A percentile compares a stretch with the other conserved stretches of the same genome.
These are phyloP conservation scores for Alnus rubra DNA, from an alignment of 306 rosid genomes.

Conservation along the genomic window DNA sequence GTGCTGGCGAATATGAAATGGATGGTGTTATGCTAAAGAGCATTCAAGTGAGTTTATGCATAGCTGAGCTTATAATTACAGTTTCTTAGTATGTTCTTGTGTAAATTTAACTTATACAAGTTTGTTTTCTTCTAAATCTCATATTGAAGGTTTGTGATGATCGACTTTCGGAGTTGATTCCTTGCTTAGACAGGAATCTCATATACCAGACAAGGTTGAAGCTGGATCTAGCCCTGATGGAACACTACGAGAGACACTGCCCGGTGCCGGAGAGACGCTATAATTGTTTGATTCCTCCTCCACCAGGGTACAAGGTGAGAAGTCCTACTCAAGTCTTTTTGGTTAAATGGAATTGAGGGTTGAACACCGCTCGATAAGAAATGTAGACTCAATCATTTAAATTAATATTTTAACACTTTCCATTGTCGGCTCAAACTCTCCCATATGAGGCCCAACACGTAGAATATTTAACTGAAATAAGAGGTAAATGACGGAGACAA, in stretches of 20 bases:
- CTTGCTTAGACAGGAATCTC: slow-evolving; percentile 89
- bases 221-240: slow-evolving; percentile 81
- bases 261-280: slow-evolving; percentile 77
- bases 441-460: too few relatives aligned
- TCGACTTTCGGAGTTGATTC: slow-evolving; percentile 82
- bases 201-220: slow-evolving; percentile 87
- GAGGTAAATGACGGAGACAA: too few relatives aligned
- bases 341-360: slow-evolving; percentile 12
- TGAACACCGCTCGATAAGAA: too few relatives aligned
- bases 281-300: slow-evolving; percentile 98
- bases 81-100: slow-evolving; percentile 18
- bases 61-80: slow-evolving; percentile 21
- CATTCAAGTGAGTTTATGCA: slow-evolving; percentile 70
- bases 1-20: slow-evolving; percentile 44
- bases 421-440: too few relatives aligned
- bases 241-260: slow-evolving; percentile 94
- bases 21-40: slow-evolving; percentile 50
- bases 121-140: slow-evolving; percentile 15
- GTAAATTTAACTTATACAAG: background rate
- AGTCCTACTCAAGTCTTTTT: slow-evolving; percentile 23
- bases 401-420: too few relatives aligned
- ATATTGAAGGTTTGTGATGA: slow-evolving; percentile 87
- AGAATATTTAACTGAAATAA: too few relatives aligned
- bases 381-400: too few relatives aligned
- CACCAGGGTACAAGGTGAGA: slow-evolving; percentile 80